These are phyloP conservation scores for Schizochytrium sp. DNA, from an alignment of 108 stramenopile species.

Conservation along the genomic window DNA sequence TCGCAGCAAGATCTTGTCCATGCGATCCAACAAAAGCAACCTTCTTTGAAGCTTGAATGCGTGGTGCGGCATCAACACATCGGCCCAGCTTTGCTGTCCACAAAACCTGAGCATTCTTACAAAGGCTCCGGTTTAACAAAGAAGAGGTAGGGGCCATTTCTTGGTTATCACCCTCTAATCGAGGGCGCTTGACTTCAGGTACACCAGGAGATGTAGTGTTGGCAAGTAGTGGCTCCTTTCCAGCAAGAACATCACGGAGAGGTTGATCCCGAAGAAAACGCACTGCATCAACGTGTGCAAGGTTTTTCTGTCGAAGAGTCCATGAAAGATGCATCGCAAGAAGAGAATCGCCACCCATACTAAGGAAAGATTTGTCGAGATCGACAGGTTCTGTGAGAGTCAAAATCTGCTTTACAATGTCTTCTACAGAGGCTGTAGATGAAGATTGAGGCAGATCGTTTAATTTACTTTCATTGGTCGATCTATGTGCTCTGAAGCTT, in stretches of 20 bases:
- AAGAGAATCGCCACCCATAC: background rate
- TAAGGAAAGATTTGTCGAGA: background rate
- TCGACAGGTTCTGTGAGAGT: background rate
- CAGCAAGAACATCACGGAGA: background rate
- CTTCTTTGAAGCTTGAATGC: background rate
- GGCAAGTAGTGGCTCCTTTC: background rate
- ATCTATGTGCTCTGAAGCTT: background rate
- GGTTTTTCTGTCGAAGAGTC: background rate
- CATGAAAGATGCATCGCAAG: background rate
- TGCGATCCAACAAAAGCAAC: background rate
- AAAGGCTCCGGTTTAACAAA: no score
- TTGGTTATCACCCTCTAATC: no score
- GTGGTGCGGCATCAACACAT: constrained; percentile 26
- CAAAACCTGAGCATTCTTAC: background rate
- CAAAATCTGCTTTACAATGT: background rate
- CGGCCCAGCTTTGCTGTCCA: background rate
- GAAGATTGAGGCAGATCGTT: no score
- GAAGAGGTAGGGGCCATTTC: no score
- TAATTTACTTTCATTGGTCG: background rate
- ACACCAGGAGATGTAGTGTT: no score
- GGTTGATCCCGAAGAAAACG: background rate
- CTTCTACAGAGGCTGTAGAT: background rate
- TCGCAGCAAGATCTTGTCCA: background rate
- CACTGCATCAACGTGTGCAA: background rate
- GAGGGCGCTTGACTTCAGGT: no score